Evolutionary conservation across 2,329 filamentous ascomycete genomes (phyloP).

Genomic region (Ophiostoma sp.): DNA sequence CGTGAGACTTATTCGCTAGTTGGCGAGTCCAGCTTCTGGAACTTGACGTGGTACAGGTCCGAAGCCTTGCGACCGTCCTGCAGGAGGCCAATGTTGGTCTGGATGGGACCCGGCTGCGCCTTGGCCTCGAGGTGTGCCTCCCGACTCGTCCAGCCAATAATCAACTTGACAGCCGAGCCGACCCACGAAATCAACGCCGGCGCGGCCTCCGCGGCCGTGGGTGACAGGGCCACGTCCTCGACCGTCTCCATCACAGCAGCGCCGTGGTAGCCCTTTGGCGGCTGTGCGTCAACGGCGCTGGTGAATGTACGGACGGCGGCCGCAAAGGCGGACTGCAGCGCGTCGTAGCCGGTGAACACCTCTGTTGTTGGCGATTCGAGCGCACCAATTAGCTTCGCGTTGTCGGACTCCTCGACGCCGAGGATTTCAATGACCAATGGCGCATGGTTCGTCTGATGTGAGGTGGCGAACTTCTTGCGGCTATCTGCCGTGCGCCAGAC

Average conservation of each 20-base stretch:
- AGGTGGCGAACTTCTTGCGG: slow-evolving; percentile 2
- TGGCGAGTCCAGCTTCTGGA: slow-evolving; percentile 20
- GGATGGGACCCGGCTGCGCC: slow-evolving; percentile 21
- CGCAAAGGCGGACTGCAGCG: slow-evolving; percentile 28
- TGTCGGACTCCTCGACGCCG: neutral
- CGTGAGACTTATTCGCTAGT: neutral
- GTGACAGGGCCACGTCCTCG: slow-evolving; percentile 17
- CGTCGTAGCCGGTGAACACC: slow-evolving; percentile 33
- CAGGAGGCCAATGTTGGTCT: slow-evolving; percentile 22
- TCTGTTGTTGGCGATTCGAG: slow-evolving; percentile 31
- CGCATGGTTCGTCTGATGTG: neutral
- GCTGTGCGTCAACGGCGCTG: slow-evolving; percentile 25
- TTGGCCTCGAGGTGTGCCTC: slow-evolving; percentile 33
- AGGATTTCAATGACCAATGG: slow-evolving; percentile 14
- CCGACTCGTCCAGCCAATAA: slow-evolving; percentile 33
- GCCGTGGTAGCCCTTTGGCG: slow-evolving; percentile 1
- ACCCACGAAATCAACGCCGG: slow-evolving; percentile 8
- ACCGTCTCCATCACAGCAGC: slow-evolving; percentile 20
- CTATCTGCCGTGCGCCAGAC: slow-evolving; percentile 22
- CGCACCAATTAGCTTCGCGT: neutral
- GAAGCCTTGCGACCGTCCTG: slow-evolving; percentile 1
- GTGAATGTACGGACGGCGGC: slow-evolving; percentile 29
- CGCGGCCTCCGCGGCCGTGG: neutral
- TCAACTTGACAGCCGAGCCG: slow-evolving; percentile 29
- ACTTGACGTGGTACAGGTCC: slow-evolving; percentile 21